Conservation (phyloP, 164 flowering plant genomes). For the Aristolochia fimbriata region DNA sequence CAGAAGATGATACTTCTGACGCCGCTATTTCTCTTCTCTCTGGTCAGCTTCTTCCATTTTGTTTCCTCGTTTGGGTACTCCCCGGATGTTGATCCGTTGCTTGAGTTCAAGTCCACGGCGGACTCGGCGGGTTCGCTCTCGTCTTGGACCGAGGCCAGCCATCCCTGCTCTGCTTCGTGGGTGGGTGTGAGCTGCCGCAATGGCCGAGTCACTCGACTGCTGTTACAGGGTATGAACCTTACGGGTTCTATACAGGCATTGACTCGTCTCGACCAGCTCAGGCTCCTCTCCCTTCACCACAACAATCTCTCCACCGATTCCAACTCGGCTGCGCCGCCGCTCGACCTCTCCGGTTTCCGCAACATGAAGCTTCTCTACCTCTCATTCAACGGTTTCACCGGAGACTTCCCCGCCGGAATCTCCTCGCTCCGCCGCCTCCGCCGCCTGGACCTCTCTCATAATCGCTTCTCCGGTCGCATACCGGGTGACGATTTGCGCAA, state of each 20-base stretch:
- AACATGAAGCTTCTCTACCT: slow-evolving; percentile 41
- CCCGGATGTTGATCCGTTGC: slow-evolving; percentile 15
- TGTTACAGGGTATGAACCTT: slow-evolving; percentile 30
- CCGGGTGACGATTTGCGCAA: slow-evolving; percentile 18
- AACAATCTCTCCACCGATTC: slow-evolving; percentile 15
- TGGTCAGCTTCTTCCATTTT: slow-evolving; percentile 5
- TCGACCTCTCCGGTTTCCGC: slow-evolving; percentile 23
- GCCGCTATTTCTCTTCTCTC: not conserved
- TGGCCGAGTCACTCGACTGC: slow-evolving; percentile 28
- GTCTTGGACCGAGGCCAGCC: slow-evolving; percentile 26
- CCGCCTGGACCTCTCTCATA: slow-evolving; percentile 35
- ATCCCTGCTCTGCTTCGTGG: slow-evolving; percentile 36
- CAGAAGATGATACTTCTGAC: not conserved
- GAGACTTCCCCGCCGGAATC: slow-evolving; percentile 30
- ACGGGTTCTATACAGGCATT: slow-evolving; percentile 24
- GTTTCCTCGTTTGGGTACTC: slow-evolving; percentile 4
- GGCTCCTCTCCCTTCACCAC: slow-evolving; percentile 33
- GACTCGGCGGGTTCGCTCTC: slow-evolving; percentile 17
- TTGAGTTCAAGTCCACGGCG: slow-evolving; percentile 21
- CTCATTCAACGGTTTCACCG: slow-evolving; percentile 32
- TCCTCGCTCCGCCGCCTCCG: slow-evolving; percentile 26
- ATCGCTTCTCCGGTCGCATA: slow-evolving; percentile 24
- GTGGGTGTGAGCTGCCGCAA: slow-evolving; percentile 34
- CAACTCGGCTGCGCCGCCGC: not conserved
- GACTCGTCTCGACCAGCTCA: slow-evolving; percentile 21